Base-by-base conservation (phyloP, 2,329 filamentous ascomycete species). In the Tolypocladium sp. region DNA sequence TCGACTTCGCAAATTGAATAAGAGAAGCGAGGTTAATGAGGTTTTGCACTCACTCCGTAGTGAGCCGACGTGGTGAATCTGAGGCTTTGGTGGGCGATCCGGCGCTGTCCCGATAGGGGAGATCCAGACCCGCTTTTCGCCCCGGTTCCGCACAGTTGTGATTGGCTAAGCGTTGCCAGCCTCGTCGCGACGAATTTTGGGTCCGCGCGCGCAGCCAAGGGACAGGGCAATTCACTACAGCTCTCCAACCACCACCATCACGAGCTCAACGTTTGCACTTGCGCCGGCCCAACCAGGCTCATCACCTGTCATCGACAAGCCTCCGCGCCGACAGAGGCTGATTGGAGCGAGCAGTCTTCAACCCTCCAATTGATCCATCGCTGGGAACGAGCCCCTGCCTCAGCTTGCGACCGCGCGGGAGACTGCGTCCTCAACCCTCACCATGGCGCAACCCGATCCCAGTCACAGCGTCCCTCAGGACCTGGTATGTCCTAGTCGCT, bases 391-490 rank as follows among this genome's bases (percentile, higher is more conserved):
- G 44, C 33, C 42, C 27, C 40, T 25, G 22, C 42, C 53, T 40
- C 53, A n/a, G 13, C 15, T 30, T n/a, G 38, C 49, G 49, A 41
- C 38, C 46, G 57, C 38, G 57, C 49, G 20, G 10, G 38, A n/a
- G 35, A 42, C 38, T 54, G 57, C 57, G 25, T n/a, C 46, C 49
- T 51, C 42, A 55, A 44, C 55, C 55, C 52, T 57, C 64, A 72
- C 44, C 61, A 76, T 76, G 74, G 73, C 74, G 66, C 72, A 74
- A 67, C 68, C 68, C 55, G 75, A 77, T 63, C 75, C 75, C 54
- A 77, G 75, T 64, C 69, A 73, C 66, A 73, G 71, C 65, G 73
- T 77, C 64, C 73, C 75, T 35, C 72, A 72, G 70, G 75, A 77
- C 64, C 69, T 77, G 60, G 75, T 77, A 68, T 58, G 75, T 66